A percentile compares a stretch with the other conserved stretches of the same genome.
Conservation (phyloP, 75 land plant species). For the Picea sitchensis region DNA sequence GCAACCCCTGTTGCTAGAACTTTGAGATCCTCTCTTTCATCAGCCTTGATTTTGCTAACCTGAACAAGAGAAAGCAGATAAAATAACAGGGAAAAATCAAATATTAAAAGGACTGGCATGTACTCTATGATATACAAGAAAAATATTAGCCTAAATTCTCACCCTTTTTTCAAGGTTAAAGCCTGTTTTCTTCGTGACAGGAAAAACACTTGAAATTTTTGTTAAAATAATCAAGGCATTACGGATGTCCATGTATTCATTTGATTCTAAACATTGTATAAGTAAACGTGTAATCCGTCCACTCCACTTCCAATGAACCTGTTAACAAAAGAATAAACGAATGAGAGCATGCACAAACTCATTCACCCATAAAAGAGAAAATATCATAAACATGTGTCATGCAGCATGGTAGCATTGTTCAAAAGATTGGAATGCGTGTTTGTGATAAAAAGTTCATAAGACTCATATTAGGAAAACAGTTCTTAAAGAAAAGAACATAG, state of each 20-base stretch:
- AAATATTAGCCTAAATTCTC: conserved; percentile 2
- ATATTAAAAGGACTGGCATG: background rate
- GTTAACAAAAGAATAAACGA: background rate
- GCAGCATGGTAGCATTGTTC: background rate
- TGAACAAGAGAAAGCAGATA: conserved; percentile 18
- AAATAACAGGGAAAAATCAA: background rate
- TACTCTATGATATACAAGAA: background rate
- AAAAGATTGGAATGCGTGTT: background rate
- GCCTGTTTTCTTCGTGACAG: conserved; percentile 87
- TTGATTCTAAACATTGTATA: conserved; percentile 92
- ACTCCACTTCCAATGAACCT: conserved; percentile 99
- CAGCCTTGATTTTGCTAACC: conserved; percentile 96
- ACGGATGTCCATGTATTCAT: conserved; percentile 96
- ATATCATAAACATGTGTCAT: background rate
- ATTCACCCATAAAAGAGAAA: background rate
- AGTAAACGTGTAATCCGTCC: conserved; percentile 70
- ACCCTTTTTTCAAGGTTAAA: conserved; percentile 93
- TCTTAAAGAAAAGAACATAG: background rate
- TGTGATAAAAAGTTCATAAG: background rate
- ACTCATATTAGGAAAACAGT: background rate
- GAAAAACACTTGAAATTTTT: conserved; percentile 91
- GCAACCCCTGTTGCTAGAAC: conserved; percentile 97
- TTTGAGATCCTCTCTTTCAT: conserved; percentile 97
- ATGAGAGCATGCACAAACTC: background rate
- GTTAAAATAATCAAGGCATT: conserved; percentile 92